Conservation (phyloP, 345 rosid genomes). For the Hevea brasiliensis region DNA sequence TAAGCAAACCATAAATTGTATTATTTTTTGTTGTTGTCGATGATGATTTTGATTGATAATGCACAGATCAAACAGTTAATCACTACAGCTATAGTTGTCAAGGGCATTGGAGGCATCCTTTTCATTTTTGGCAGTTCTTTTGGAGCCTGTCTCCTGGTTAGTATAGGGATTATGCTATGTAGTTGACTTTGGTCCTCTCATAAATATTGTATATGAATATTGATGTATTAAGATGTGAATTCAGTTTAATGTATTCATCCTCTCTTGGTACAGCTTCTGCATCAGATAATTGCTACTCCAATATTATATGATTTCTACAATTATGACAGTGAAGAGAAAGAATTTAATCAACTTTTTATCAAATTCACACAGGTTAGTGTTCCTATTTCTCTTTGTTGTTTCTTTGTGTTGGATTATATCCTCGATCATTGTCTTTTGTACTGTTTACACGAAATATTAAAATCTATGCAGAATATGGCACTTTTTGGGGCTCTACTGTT, state of each 20-base stretch:
- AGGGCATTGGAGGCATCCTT: slow-evolving; percentile 72
- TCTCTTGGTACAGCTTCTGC: slow-evolving; percentile 14
- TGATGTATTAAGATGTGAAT: background rate
- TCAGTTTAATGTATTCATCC: background rate
- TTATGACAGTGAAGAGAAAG: slow-evolving; percentile 12
- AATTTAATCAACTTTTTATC: slow-evolving; percentile 19
- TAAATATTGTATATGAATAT: background rate
- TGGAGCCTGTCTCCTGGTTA: slow-evolving; percentile 79
- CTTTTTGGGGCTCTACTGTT: slow-evolving; percentile 25
- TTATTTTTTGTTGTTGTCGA: background rate
- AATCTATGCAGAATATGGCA: slow-evolving; percentile 19
- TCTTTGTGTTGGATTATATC: background rate
- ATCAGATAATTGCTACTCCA: slow-evolving; percentile 17
- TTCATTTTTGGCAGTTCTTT: slow-evolving; percentile 65
- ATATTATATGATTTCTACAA: slow-evolving; percentile 31
- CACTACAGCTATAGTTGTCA: slow-evolving; percentile 37
- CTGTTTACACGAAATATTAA: background rate
- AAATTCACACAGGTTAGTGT: slow-evolving; percentile 23
- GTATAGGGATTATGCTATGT: slow-evolving; percentile 14
- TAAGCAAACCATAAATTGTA: background rate
- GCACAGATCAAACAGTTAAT: slow-evolving; percentile 1
- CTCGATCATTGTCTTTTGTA: background rate
- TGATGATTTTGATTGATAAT: background rate
- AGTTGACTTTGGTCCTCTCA: background rate
- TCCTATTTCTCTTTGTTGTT: background rate